Conservation (phyloP, 148 eudicot genomes). For the Heliosperma pusillum region DNA sequence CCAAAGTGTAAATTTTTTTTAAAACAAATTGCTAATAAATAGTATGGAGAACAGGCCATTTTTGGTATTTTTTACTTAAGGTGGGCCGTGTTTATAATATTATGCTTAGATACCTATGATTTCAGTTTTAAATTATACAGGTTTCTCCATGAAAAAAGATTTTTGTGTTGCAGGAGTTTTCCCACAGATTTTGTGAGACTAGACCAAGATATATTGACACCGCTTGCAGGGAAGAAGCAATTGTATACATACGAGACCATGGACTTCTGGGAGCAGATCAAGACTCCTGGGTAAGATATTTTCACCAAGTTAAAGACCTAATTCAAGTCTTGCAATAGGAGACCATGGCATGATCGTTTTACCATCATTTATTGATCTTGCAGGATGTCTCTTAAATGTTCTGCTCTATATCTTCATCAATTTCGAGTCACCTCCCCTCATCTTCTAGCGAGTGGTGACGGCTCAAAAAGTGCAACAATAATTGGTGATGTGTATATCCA, state of each 20-base stretch:
- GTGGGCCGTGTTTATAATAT: background rate
- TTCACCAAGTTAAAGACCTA: conserved; percentile 7
- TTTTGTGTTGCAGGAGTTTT: conserved; percentile 49
- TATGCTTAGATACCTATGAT: background rate
- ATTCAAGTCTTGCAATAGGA: background rate
- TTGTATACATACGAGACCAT: conserved; percentile 74
- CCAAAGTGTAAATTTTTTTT: background rate
- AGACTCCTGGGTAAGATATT: conserved; percentile 81
- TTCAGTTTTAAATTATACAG: background rate
- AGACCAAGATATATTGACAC: conserved; percentile 90
- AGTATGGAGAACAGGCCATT: background rate
- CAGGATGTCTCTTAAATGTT: conserved; percentile 72
- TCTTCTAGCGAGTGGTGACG: conserved; percentile 65
- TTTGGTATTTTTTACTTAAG: no score
- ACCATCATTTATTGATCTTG: background rate
- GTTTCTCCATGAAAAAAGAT: conserved; percentile 22
- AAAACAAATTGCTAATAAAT: background rate
- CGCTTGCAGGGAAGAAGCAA: conserved; percentile 86
- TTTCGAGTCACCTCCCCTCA: conserved; percentile 48
- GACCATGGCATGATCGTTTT: background rate
- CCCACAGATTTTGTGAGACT: conserved; percentile 86
- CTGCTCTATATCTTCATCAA: conserved; percentile 60
- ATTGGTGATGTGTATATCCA: conserved; percentile 61
- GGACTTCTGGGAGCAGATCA: conserved; percentile 96
- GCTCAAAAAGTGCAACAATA: conserved; percentile 48